Evolutionary conservation across 495 filamentous ascomycete species (phyloP).

Genomic region (Xylaria telfairii): DNA sequence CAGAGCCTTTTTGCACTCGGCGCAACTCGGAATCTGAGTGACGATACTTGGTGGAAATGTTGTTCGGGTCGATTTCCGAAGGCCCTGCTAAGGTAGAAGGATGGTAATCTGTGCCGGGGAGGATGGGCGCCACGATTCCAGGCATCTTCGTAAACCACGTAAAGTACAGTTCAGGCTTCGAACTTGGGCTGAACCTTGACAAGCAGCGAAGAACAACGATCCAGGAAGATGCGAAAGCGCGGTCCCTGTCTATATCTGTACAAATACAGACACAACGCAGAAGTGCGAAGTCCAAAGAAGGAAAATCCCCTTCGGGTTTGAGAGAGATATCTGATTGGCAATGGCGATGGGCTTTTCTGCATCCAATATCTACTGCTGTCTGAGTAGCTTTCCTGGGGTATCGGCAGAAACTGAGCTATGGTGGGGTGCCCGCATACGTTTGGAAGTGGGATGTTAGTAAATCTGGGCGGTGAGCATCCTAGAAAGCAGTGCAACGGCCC

Average conservation of each 20-base stretch:
- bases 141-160: not conserved
- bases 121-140: not conserved
- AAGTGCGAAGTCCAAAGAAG: not conserved
- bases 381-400: not conserved
- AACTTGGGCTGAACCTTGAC: not conserved
- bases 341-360: not conserved
- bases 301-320: not conserved
- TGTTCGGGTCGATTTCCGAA: not conserved
- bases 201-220: not conserved
- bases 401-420: slow-evolving; percentile 1
- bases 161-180: not conserved
- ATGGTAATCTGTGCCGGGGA: too few relatives aligned
- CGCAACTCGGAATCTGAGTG: not conserved
- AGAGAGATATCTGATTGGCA: not conserved
- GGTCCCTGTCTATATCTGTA: too few relatives aligned
- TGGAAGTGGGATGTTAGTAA: slow-evolving; percentile 2
- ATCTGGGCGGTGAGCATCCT: slow-evolving; percentile 6
- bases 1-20: not conserved
- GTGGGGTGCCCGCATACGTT: not conserved
- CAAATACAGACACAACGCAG: not conserved
- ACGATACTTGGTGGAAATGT: not conserved
- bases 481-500: not conserved
- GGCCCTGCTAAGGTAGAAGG: not conserved
- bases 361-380: not conserved
- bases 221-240: not conserved